These are phyloP conservation scores for Pistacia atlantica DNA, from an alignment of 345 rosid genomes.

Conservation along the genomic window DNA sequence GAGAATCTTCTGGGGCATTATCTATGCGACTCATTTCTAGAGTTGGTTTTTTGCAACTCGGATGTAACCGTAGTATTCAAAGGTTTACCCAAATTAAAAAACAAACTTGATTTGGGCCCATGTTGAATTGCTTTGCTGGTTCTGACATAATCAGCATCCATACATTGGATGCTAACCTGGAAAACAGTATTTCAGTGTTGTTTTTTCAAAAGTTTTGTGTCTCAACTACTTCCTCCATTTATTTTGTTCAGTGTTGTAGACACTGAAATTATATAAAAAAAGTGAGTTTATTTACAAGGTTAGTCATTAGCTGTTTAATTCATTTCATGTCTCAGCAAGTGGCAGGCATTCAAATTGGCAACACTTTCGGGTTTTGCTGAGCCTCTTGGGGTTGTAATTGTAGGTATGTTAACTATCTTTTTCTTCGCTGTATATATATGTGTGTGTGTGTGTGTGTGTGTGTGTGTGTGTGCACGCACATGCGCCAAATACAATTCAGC, in stretches of 20 bases:
- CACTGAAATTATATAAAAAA: not conserved
- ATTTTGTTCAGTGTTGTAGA: not conserved
- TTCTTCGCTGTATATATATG: not conserved
- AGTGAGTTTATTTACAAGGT: not conserved
- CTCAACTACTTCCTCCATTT: not conserved
- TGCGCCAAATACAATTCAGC: not conserved
- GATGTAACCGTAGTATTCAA: not conserved
- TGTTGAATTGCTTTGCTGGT: not conserved
- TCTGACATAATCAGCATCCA: not conserved
- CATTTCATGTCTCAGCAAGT: constrained; percentile 66
- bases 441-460: no score
- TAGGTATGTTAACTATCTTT: constrained; percentile 53
- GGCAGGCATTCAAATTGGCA: constrained; percentile 98
- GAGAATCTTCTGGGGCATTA: constrained; percentile 22
- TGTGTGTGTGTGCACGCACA: no score
- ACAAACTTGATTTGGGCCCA: not conserved
- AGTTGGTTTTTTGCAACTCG: not conserved
- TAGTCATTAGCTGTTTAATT: constrained; percentile 18
- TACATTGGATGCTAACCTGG: not conserved
- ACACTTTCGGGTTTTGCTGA: constrained; percentile 96
- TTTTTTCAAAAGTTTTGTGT: not conserved
- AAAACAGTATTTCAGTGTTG: not conserved
- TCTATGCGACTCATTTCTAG: not conserved
- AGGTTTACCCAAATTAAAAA: not conserved
- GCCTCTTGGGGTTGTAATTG: constrained; percentile 93